These are phyloP conservation scores for Fusarium torreyae DNA, from an alignment of 2,329 filamentous ascomycete genomes.

Conservation along the genomic window DNA sequence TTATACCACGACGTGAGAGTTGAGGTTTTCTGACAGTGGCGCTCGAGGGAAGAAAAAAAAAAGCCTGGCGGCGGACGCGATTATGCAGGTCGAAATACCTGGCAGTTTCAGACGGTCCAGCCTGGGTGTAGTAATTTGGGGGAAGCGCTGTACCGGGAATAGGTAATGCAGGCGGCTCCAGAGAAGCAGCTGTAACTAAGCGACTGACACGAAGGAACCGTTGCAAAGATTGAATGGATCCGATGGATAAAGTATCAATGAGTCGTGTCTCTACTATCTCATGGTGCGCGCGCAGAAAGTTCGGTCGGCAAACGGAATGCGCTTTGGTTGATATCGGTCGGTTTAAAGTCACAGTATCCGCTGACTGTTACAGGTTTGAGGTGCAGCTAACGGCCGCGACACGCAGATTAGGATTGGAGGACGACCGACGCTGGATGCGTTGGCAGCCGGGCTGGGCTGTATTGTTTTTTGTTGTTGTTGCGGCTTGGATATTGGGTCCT, in stretches of 20 bases:
- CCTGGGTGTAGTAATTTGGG: slow-evolving; percentile 21
- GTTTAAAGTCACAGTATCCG: slow-evolving; percentile 43
- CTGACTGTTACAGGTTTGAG: slow-evolving; percentile 37
- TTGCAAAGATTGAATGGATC: slow-evolving; percentile 29
- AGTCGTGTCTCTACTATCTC: slow-evolving; percentile 58
- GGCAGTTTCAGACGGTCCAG: slow-evolving; percentile 47
- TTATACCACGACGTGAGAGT: slow-evolving; percentile 28
- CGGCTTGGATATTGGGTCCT: slow-evolving; percentile 41
- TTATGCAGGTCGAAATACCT: slow-evolving; percentile 52
- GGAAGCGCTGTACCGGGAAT: slow-evolving; percentile 44
- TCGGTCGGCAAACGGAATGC: slow-evolving; percentile 47
- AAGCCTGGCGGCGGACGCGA: slow-evolving; percentile 43
- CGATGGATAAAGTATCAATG: slow-evolving; percentile 52
- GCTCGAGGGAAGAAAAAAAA: slow-evolving; percentile 30
- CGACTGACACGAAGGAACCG: slow-evolving; percentile 35
- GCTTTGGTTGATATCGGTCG: slow-evolving; percentile 54
- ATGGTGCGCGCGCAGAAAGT: slow-evolving; percentile 57
- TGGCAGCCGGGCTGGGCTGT: slow-evolving; percentile 38
- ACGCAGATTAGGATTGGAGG: slow-evolving; percentile 43
- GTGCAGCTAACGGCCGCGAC: slow-evolving; percentile 46
- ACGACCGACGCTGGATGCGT: slow-evolving; percentile 42
- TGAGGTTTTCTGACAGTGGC: slow-evolving; percentile 35
- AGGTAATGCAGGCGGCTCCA: slow-evolving; percentile 41
- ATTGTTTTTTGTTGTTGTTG: slow-evolving; percentile 46
- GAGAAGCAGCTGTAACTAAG: slow-evolving; percentile 28